Base-by-base conservation (phyloP, 202 grass and related monocot genomes). In the Eragrostis tef region DNA sequence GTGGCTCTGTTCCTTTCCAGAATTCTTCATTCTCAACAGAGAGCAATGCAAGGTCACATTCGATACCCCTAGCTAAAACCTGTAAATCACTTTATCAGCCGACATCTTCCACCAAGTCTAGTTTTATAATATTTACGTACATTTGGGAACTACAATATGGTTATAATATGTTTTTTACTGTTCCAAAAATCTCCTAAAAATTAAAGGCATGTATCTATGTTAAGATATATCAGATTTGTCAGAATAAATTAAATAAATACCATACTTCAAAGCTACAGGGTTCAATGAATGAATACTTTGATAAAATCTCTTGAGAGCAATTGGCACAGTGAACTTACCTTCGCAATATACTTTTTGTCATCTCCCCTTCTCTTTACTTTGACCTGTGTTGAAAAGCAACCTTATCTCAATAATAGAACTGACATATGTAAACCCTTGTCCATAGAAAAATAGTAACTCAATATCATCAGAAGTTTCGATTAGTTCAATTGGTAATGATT, bases 311-410 rank as follows among this genome's bases (percentile, higher is more conserved):
- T 60, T 34, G 10, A 87, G 17, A 69, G 49, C 34, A 85, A 85
- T 27, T 86, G 16, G 60, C 62, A 45, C n/a, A 73, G 54, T 46
- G 21, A 71, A 73, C 87, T 68, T 91, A 95, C 96, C 96, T 98
- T 98, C 52, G 96, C 96, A 20, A 93, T 87, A 73, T 91, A 98
- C 44, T 98, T 98, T 66, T 92, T 98, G 49, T 98, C 92, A 85
- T 98, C 96, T 27, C 96, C 96, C 45, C 96, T 98, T 90, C 84
- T 88, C 83, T 98, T 98, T 79, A 98, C 92, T 89, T 95, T 98
- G 72, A 98, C 83, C 87, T 99, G 78, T 57, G 68, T 70, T 34
- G 8, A 57, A 67, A 84, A 79, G 29, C 25, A 56, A 6, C 6
- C 12, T 75, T 57, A 27, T 2, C 26, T 81, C 73, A 74, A 67